A percentile compares a stretch with the other conserved stretches of the same genome.
Conservation (phyloP, 2,329 filamentous ascomycete species). For the Fusarium circinatum region DNA sequence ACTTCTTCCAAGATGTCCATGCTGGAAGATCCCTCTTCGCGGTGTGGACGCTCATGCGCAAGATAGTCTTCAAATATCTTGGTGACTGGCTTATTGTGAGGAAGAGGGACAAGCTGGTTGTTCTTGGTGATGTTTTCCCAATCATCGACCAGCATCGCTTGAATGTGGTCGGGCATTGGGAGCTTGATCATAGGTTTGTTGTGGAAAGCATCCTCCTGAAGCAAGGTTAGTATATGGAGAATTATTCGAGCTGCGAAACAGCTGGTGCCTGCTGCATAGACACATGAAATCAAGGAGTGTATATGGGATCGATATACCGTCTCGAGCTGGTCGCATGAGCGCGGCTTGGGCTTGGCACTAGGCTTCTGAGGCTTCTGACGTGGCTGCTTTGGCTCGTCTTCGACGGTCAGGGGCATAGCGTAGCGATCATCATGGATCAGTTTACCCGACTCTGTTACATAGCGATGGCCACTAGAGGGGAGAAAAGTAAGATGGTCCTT, state of each 20-base stretch:
- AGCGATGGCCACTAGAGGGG: constrained; percentile 19
- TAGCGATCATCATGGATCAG: constrained; percentile 19
- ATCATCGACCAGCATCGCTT: constrained; percentile 93
- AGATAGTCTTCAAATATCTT: constrained; percentile 85
- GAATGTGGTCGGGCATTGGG: constrained; percentile 86
- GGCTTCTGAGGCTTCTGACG: constrained; percentile 10
- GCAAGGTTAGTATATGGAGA: constrained; percentile 27
- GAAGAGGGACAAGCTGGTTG: constrained; percentile 86
- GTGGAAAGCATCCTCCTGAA: constrained; percentile 88
- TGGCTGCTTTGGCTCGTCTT: constrained; percentile 13
- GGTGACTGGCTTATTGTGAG: constrained; percentile 78
- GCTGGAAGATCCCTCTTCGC: constrained; percentile 73
- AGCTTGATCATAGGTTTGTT: constrained; percentile 86
- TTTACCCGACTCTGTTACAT: constrained; percentile 20
- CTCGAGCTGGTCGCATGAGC: constrained; percentile 11
- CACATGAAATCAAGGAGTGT: not conserved
- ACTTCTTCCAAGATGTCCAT: constrained; percentile 91
- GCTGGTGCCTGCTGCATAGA: not conserved
- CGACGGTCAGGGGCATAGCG: constrained; percentile 3
- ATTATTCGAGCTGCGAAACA: not conserved
- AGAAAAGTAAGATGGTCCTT: constrained; percentile 19
- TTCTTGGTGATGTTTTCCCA: constrained; percentile 99
- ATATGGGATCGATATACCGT: constrained; percentile 25
- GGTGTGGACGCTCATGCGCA: constrained; percentile 73
- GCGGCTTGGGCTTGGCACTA: constrained; percentile 20